These are phyloP conservation scores for Codiaeum variegatum DNA, from an alignment of 441 rosid genomes.

Conservation along the genomic window DNA sequence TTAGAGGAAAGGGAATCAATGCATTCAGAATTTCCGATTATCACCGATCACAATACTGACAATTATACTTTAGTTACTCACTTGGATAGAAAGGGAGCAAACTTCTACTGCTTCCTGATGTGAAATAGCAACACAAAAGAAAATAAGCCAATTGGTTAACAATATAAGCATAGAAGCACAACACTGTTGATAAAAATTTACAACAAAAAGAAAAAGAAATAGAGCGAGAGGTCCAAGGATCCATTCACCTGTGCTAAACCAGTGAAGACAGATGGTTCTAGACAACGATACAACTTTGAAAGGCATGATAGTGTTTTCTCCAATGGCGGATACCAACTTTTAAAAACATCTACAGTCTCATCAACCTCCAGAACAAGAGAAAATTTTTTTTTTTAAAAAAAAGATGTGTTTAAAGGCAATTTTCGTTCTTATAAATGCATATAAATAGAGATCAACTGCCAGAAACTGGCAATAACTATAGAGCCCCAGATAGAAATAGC, in stretches of 20 bases:
- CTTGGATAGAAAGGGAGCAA: slow-evolving; percentile 85
- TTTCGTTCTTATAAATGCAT: background rate
- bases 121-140: slow-evolving; percentile 25
- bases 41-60: background rate
- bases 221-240: slow-evolving; percentile 17
- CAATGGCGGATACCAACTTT: slow-evolving; percentile 90
- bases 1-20: background rate
- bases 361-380: slow-evolving; percentile 44
- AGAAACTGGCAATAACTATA: slow-evolving; percentile 19
- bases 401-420: too few species aligned
- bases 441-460: background rate
- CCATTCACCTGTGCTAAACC: slow-evolving; percentile 87
- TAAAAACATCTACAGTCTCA: slow-evolving; percentile 60
- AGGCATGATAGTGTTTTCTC: slow-evolving; percentile 93
- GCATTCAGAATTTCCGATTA: background rate
- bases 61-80: slow-evolving; percentile 38
- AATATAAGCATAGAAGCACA: slow-evolving; percentile 1
- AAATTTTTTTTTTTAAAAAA: too few species aligned
- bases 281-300: slow-evolving; percentile 80
- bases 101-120: slow-evolving; percentile 95
- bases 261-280: slow-evolving; percentile 86
- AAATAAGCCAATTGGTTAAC: slow-evolving; percentile 10
- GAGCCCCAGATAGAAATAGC: background rate
- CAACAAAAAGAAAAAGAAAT: slow-evolving; percentile 15
- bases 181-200: background rate